A percentile compares a stretch with the other conserved stretches of the same genome.
These are phyloP conservation scores for Pogostemon cablin DNA, from an alignment of 257 asterid genomes.

Conservation along the genomic window DNA sequence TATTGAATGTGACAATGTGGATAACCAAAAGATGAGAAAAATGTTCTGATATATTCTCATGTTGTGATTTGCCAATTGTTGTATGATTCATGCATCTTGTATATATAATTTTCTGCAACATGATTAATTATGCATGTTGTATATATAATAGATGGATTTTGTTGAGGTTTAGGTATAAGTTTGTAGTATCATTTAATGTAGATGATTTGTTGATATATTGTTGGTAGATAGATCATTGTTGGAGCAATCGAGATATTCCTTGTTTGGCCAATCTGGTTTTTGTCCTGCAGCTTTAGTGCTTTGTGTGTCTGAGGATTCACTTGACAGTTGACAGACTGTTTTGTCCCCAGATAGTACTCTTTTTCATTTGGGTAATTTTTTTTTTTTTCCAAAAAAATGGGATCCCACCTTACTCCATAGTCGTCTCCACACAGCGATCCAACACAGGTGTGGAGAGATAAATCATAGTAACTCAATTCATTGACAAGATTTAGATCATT, in stretches of 20 bases:
- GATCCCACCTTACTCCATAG: no score
- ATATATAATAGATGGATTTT: conserved; percentile 31
- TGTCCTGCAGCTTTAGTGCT: conserved; percentile 5
- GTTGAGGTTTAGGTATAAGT: conserved; percentile 33
- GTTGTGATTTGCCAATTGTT: background rate
- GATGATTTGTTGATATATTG: conserved; percentile 22
- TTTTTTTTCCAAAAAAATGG: no score
- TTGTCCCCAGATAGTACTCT: background rate
- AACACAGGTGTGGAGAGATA: no score
- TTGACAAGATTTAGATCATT: no score
- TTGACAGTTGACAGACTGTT: background rate
- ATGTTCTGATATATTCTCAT: conserved; percentile 24
- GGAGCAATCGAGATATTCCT: background rate
- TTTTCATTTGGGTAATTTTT: background rate
- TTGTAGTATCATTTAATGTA: conserved; percentile 13
- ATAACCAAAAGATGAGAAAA: conserved; percentile 24
- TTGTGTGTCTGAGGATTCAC: background rate
- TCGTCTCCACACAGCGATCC: no score
- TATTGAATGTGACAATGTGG: conserved; percentile 30
- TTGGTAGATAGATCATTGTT: conserved; percentile 28
- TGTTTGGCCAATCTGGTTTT: background rate
- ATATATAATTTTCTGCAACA: background rate
- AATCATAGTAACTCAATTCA: no score
- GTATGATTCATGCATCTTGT: background rate
- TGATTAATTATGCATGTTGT: conserved; percentile 10